These are phyloP conservation scores for Backusella luteola DNA, from an alignment of 192 early-diverging fungal genomes.

Conservation along the genomic window DNA sequence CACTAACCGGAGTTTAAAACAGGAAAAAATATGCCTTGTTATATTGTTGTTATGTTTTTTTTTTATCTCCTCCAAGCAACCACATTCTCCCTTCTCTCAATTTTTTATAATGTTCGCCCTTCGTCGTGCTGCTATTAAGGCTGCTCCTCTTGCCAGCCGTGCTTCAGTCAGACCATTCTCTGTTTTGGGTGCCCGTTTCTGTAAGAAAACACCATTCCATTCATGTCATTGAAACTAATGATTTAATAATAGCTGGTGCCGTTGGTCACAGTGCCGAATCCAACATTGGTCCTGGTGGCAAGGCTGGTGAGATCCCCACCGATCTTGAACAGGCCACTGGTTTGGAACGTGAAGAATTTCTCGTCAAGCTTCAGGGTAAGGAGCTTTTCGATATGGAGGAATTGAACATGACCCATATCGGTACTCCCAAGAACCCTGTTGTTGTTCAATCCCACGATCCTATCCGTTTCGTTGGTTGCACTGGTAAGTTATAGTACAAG, in stretches of 20 bases:
- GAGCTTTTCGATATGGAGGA: conserved; percentile 89
- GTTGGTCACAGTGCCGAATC: conserved; percentile 16
- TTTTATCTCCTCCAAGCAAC: background rate
- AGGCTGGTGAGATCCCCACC: conserved; percentile 73
- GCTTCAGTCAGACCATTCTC: conserved; percentile 48
- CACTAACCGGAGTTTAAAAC: background rate
- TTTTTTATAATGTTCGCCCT: conserved; percentile 45
- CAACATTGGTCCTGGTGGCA: conserved; percentile 59
- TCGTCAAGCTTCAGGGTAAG: conserved; percentile 82
- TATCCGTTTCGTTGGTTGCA: conserved; percentile 89
- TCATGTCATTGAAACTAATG: too few species aligned
- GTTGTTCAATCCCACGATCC: conserved; percentile 80
- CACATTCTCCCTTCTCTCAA: background rate
- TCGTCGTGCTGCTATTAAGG: conserved; percentile 44
- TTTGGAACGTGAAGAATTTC: conserved; percentile 85
- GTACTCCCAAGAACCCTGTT: conserved; percentile 84
- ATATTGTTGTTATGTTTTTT: background rate
- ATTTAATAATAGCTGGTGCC: conserved; percentile 17
- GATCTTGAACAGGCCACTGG: conserved; percentile 90
- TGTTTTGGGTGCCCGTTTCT: conserved; percentile 48
- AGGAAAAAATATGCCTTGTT: background rate
- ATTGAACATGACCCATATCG: conserved; percentile 67
- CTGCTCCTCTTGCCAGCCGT: conserved; percentile 40
- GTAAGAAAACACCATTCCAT: conserved; percentile 32
- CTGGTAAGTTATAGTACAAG: conserved; percentile 58